Percentiles rank a stretch among this genome's conserved stretches.
Conservation (phyloP, 805 yeast species). For the Candida glaebosa region DNA sequence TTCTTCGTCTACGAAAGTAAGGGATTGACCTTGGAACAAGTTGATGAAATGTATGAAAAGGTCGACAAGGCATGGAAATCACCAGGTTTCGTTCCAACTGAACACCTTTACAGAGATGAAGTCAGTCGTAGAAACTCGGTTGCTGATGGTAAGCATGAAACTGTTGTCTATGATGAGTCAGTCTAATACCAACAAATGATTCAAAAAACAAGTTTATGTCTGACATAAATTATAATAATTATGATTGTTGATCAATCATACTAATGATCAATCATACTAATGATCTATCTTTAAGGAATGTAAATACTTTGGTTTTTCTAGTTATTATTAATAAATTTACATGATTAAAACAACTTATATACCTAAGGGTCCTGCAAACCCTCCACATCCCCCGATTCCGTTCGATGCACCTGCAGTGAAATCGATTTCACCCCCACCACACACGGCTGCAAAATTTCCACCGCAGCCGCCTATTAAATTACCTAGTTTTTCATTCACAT, state of each 20-base stretch:
- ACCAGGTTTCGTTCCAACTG: conserved; percentile 26
- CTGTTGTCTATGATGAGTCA: conserved; percentile 9
- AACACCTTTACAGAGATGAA: conserved; percentile 32
- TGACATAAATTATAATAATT: not conserved
- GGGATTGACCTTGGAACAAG: conserved; percentile 40
- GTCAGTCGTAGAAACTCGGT: conserved; percentile 18
- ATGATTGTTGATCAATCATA: not conserved
- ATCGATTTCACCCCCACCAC: not conserved
- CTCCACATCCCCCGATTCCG: not conserved
- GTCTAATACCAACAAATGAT: conserved; percentile 7
- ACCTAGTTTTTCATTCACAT: not conserved
- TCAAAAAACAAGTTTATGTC: not conserved
- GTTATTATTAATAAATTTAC: not conserved
- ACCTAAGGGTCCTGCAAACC: not conserved
- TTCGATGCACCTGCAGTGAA: not conserved
- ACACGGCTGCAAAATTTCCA: not conserved
- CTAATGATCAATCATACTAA: not conserved
- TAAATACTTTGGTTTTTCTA: not conserved
- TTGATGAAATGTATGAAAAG: conserved; percentile 36
- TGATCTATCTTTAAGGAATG: not conserved
- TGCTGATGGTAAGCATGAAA: conserved; percentile 9
- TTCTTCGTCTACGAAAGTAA: conserved; percentile 37
- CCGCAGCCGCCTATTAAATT: not conserved
- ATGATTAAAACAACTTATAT: no score
- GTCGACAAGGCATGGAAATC: conserved; percentile 35